Evolutionary conservation across 2,329 filamentous ascomycete species (phyloP), one percentile per base, ranked within the genome.

Genomic region (Aulographum hederae): DNA sequence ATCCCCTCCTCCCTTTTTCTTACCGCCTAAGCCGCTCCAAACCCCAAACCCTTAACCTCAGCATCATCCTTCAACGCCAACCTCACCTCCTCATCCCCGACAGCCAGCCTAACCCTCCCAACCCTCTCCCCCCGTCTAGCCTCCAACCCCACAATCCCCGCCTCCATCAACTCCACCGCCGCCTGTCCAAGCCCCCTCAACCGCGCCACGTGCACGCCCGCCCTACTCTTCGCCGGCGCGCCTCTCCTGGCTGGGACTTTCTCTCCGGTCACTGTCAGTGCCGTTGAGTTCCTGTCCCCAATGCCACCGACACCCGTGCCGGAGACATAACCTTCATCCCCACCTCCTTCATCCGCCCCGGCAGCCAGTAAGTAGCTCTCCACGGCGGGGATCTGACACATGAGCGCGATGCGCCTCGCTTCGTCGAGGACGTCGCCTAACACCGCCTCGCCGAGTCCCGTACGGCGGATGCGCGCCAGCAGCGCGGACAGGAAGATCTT

Each of bases 391-490:
- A 66, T 65, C 18, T 63, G 65, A 31, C 69, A 69, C 48, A 77
- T 60, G 32, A 66, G 57, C 2, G 69, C 68, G 37, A 85, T 69
- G 19, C 71, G 68, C 44, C 73, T 74, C 35, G 79, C 74, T 54
- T 98, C 89, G 43, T 93, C 84, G 5, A 92, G 60, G 4, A 94
- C 75, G 41, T 95, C 89, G 14, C 84, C 82, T 36, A 93, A 71
- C 0, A 82, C 77, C 33, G 81, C 85, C 56, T 98, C 89, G 2
- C 73, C 73, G 31, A 94, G 65, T 3, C 89, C 89, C 1, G 79
- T 89, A 33, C 86, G 67, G 37, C 85, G 72, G 21, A 80, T 74
- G 17, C 82, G 69, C 18, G 80, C 68, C 23, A 94, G 56, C 12
- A 98, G 60, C 5, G 84, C 82, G 2, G 81, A 75, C 32, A 98